phyloP scores from a whole-genome alignment of 805 yeast species.

The Pachysolen tannophilus region DNA sequence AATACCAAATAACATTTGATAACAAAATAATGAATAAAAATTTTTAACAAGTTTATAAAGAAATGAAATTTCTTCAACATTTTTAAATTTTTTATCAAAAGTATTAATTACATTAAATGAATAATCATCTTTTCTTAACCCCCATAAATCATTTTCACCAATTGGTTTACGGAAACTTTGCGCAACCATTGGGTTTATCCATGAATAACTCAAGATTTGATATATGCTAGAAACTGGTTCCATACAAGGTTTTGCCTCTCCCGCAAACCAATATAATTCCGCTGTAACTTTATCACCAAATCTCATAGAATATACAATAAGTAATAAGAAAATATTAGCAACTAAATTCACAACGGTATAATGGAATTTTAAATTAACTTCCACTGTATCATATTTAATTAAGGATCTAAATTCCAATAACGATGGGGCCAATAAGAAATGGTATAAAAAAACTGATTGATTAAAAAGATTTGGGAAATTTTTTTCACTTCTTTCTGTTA shows the following conservation, averaged over 20 bases:
- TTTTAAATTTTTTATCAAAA: constrained; percentile 37
- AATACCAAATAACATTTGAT: constrained; percentile 69
- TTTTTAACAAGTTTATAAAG: constrained; percentile 52
- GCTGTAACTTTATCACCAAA: constrained; percentile 59
- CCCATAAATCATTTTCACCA: constrained; percentile 70
- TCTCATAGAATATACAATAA: constrained; percentile 46
- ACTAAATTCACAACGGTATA: constrained; percentile 44
- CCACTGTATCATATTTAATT: constrained; percentile 30
- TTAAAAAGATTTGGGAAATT: not conserved
- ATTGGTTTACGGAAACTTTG: constrained; percentile 52
- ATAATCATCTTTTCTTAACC: constrained; percentile 71
- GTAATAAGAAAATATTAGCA: constrained; percentile 33
- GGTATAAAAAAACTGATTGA: not conserved
- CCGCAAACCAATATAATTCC: constrained; percentile 39
- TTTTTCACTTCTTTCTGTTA: not conserved
- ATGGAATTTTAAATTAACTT: constrained; percentile 14
- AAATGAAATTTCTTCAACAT: no score
- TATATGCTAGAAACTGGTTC: constrained; percentile 63
- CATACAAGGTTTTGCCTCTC: constrained; percentile 56
- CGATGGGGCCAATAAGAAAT: constrained; percentile 29
- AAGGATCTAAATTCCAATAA: constrained; percentile 51
- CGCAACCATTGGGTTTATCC: constrained; percentile 69
- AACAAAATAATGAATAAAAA: constrained; percentile 49
- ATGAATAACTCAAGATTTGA: constrained; percentile 57
- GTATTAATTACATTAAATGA: constrained; percentile 58